Conservation (phyloP, 176 grass and related monocot species). For the Carex cristatella region DNA sequence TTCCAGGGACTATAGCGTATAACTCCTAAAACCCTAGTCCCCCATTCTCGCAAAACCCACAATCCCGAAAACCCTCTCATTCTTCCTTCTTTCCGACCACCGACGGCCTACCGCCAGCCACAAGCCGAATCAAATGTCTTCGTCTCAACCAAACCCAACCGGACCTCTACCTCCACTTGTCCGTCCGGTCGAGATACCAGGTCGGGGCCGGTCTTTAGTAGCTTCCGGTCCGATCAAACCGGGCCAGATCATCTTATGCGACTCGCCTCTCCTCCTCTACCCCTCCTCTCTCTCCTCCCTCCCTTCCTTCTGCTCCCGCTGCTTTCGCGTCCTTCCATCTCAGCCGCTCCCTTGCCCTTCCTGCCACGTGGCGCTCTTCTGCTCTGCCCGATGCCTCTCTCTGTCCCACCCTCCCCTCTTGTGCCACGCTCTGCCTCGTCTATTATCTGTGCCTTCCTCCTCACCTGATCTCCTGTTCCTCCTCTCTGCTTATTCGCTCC, state of each 20-base stretch:
- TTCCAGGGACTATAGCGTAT: background rate
- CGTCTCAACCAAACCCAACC: background rate
- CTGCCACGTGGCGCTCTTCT: constrained; percentile 38
- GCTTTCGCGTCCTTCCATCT: constrained; percentile 40
- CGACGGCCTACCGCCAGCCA: background rate
- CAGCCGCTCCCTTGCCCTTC: constrained; percentile 16
- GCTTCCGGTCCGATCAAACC: constrained; percentile 42
- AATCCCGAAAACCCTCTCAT: background rate
- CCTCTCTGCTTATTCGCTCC: constrained; percentile 60
- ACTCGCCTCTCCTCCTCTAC: constrained; percentile 52
- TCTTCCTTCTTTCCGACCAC: background rate
- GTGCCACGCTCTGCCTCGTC: constrained; percentile 37
- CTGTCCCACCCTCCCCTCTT: constrained; percentile 37
- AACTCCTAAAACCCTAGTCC: background rate
- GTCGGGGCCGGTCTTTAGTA: constrained; percentile 45
- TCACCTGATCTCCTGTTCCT: constrained; percentile 49
- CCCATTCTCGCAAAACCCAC: background rate
- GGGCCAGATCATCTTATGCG: constrained; percentile 59
- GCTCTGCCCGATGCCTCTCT: constrained; percentile 39
- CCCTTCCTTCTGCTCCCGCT: constrained; percentile 50
- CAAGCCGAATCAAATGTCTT: background rate
- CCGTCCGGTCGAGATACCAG: constrained; percentile 31
- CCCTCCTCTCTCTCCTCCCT: constrained; percentile 43
- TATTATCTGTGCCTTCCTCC: constrained; percentile 11
- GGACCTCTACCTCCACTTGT: background rate